Percentiles rank a stretch among this genome's conserved stretches.
These are phyloP conservation scores for Perilla frutescens DNA, from an alignment of 257 asterid species.

Conservation along the genomic window DNA sequence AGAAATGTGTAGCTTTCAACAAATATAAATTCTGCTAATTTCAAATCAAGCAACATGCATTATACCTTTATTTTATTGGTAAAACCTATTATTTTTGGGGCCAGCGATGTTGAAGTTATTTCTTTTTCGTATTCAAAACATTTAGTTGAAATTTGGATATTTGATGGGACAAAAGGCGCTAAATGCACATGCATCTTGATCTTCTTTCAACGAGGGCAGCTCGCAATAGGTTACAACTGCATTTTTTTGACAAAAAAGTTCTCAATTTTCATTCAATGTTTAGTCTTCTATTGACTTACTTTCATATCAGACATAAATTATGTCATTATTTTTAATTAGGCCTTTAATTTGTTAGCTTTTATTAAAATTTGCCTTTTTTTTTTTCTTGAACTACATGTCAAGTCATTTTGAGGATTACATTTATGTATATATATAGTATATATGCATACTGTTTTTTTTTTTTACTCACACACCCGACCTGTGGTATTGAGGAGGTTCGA, in stretches of 20 bases:
- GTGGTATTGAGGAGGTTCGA: too few relatives aligned
- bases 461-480: too few relatives aligned
- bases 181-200: constrained; percentile 40
- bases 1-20: too few relatives aligned
- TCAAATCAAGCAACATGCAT: constrained; percentile 2
- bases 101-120: constrained; percentile 23
- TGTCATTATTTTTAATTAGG: background rate
- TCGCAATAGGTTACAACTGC: constrained; percentile 35
- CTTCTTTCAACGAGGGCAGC: constrained; percentile 26
- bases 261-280: background rate
- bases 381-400: constrained; percentile 9
- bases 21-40: background rate
- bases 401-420: background rate
- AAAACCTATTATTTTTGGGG: constrained; percentile 2
- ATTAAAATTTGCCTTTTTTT: background rate
- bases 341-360: background rate
- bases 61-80: constrained; percentile 7
- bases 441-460: too few relatives aligned
- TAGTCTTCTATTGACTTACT: constrained; percentile 5
- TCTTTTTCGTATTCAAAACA: constrained; percentile 9
- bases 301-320: background rate
- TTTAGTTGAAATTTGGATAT: constrained; percentile 21
- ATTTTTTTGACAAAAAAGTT: constrained; percentile 32
- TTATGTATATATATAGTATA: too few relatives aligned
- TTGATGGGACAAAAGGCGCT: constrained; percentile 34